A percentile compares a stretch with the other conserved stretches of the same genome.
phyloP scores from a whole-genome alignment of 176 grass and related monocot species.

The bread wheat (Triticum aestivum) region IWGSC_CS_RefSeq_v2.1 NC_057806.1:579844825-579845324 shows the following conservation, averaged over 20 bases:
- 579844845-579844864: neutral
- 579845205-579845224: neutral
- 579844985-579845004: constrained; percentile 7
- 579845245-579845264: constrained; percentile 42
- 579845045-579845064: neutral
- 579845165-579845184: neutral
- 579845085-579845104: neutral
- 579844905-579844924: neutral
- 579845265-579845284: constrained; percentile 47
- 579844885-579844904: neutral
- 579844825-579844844: neutral
- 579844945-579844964: constrained; percentile 8
- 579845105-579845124: neutral
- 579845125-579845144: neutral
- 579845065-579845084: neutral
- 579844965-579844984: neutral
- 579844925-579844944: neutral
- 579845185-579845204: neutral
- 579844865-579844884: neutral
- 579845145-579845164: neutral
- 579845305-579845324: constrained; percentile 76
- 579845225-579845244: constrained; percentile 8
- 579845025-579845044: neutral
- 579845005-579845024: neutral
- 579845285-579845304: constrained; percentile 82